Evolutionary conservation across 768 basidiomycete genomes (phyloP).

Genomic region (Rhodotorula kratochvilovae): DNA sequence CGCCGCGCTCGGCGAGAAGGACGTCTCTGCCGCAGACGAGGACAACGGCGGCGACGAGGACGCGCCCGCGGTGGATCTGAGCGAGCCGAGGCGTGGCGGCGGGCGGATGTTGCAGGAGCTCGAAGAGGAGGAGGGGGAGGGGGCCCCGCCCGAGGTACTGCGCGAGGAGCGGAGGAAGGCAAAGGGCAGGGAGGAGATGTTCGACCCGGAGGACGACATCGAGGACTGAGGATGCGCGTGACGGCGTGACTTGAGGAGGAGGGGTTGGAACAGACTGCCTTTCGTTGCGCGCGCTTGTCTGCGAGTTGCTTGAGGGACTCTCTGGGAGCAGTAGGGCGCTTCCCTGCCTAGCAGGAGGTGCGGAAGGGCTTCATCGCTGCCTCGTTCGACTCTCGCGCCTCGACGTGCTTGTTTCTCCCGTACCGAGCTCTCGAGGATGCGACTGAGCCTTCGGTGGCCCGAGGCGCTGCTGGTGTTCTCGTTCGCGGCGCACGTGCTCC

Average conservation of each 20-base stretch:
- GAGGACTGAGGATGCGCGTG: slow-evolving; percentile 1
- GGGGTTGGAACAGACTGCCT: not conserved
- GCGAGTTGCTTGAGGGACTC: too few species aligned
- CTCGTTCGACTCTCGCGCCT: not conserved
- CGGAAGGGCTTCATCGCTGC: not conserved
- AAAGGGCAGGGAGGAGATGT: not conserved
- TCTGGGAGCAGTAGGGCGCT: too few species aligned
- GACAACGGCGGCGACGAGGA: slow-evolving; percentile 48
- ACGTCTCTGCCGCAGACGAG: slow-evolving; percentile 1
- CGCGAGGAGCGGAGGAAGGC: too few species aligned
- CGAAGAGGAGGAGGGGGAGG: slow-evolving; percentile 2
- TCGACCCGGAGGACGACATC: slow-evolving; percentile 33
- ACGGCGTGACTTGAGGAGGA: not conserved
- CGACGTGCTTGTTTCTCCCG: not conserved
- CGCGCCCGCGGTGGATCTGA: slow-evolving; percentile 1
- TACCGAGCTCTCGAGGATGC: not conserved
- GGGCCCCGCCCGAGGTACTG: not conserved
- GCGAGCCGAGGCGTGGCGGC: slow-evolving; percentile 22
- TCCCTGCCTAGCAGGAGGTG: too few species aligned
- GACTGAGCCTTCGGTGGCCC: not conserved
- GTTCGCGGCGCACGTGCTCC: slow-evolving; percentile 52
- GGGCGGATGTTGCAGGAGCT: slow-evolving; percentile 4
- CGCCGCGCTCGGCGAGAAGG: slow-evolving; percentile 30
- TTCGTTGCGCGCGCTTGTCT: too few species aligned
- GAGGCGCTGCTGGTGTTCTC: slow-evolving; percentile 32